Evolutionary conservation across 1,284 basidiomycete genomes (phyloP), one percentile per base, ranked within the genome.

Genomic region (Xanthoconium separans): DNA sequence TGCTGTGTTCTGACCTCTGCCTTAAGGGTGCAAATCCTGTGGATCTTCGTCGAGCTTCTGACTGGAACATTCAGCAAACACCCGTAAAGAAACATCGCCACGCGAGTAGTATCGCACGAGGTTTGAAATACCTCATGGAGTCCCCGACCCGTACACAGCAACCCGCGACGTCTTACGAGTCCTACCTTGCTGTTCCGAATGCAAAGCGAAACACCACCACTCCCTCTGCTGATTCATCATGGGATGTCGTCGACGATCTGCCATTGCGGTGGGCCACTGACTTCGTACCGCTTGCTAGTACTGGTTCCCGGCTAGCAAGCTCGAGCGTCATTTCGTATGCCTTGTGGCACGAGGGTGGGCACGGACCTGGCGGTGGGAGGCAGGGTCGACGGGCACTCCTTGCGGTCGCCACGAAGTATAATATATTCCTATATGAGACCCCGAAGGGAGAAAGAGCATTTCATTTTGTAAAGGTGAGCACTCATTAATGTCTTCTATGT

Each of bases 241-340:
- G 89, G 89, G 89, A 91, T 65, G 62, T 90, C 16, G 75, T 91
- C 3, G 87, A 91, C 13, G 89, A 91, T 54, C 70, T 89, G 15
- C 86, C 89, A 10, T 60, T 91, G 47, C 80, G 86, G 37, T 92
- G 89, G 89, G 87, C 89, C 16, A 87, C 85, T 0, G 89, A 92
- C 66, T 91, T 82, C 64, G 86, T 89, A 4, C 83, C 88, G 0
- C 77, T 92, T 29, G 87, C 87, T 6, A 71, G 77, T 5, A 68
- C 78, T 27, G 82, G 85, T 3, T 88, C 87, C n/a, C 77, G 87
- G 44, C 69, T 91, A 40, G 71, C 76, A 22, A 80, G 79, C 54
- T 63, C 73, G 2, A 80, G 83, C 5, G 82, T 89, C 8, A 61
- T 83, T 29, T 83, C 79, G 11, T 92, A 87, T 64, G 82, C 86